A percentile compares a stretch with the other conserved stretches of the same genome.
Evolutionary conservation across 202 grass and related monocot species (phyloP).

Genomic region (Panicum virgatum): DNA sequence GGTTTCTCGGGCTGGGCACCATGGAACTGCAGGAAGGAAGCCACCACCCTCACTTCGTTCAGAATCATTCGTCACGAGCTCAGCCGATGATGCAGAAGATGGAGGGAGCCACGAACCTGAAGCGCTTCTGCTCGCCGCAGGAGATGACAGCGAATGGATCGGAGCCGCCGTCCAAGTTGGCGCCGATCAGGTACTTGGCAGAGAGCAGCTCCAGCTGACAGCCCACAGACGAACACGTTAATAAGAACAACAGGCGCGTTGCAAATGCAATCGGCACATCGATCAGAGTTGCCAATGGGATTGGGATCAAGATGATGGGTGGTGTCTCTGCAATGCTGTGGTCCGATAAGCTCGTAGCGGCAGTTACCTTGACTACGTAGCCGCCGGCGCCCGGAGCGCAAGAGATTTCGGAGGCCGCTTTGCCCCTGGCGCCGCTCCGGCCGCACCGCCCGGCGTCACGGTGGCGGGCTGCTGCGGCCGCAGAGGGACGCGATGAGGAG

Average conservation of each 20-base stretch:
- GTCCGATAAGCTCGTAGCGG: too few relatives aligned
- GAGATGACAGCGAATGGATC: conserved; percentile 90
- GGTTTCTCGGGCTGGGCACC: conserved; percentile 86
- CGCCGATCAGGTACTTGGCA: conserved; percentile 94
- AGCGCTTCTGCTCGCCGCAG: conserved; percentile 74
- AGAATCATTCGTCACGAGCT: neutral
- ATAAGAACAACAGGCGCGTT: neutral
- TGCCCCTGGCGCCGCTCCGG: neutral
- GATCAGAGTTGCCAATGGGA: neutral
- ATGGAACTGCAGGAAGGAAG: conserved; percentile 65
- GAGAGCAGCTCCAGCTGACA: conserved; percentile 86
- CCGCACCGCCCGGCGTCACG: neutral
- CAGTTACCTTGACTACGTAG: conserved; percentile 57
- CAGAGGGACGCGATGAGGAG: neutral
- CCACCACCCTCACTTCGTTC: neutral
- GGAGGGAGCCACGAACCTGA: conserved; percentile 54
- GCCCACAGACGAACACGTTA: neutral
- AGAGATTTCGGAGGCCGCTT: conserved; percentile 19
- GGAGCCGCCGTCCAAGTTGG: conserved; percentile 84
- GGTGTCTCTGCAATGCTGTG: neutral
- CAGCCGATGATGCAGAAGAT: neutral
- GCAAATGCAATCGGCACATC: neutral
- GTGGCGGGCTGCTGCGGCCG: neutral
- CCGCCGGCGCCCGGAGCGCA: neutral
- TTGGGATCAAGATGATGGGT: too few relatives aligned